Base-by-base conservation (phyloP, 176 grass and related monocot genomes). In the Eragrostis nindensis region DNA sequence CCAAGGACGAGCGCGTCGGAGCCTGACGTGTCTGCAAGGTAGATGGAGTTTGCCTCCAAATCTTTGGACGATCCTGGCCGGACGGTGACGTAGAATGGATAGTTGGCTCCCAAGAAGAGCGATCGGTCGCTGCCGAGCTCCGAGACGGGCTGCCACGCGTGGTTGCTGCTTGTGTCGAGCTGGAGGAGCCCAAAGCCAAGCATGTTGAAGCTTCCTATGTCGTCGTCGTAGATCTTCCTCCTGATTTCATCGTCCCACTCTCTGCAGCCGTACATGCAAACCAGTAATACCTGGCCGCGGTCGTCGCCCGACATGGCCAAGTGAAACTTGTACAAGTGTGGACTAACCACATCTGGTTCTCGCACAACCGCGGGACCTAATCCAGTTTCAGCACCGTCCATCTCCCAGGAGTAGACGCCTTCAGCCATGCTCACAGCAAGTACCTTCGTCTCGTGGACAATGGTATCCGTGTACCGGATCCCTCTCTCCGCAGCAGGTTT, bases 91-190 rank as follows among this genome's bases (percentile, higher is more conserved):
- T 42, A 76, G 73, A 61, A 76, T 14, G 73, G 73, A n/a, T 59
- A 61, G 54, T 44, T 61, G 38, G 73, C 53, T 12, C 73, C 73
- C n/a, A 75, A 3, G 4, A 75, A 75, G 73, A 75, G 73, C 6
- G 53, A 11, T n/a, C 73, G 54, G 4, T 60, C 71, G 21, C 49
- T 53, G 0, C 73, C 73, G 8, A 75, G 6, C 38, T 14, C 54
- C 6, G 73, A 18, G 13, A 75, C 54, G 36, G 14, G 73, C 12
- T 36, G 49, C 52, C 72, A 75, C 49, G 30, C 22, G 73, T 30
- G n/a, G 30, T 27, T 7, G 46, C n/a, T n/a, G n/a, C 18, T 3
- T 12, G 13, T 21, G 38, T 75, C 38, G 1, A 60, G 36, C 13
- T 75, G 53, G 73, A 60, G 50, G 11, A 75, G 3, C n/a, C 36